Evolutionary conservation across 2,329 filamentous ascomycete species (phyloP), one percentile per base, ranked within the genome.

Genomic region (Phyllosticta paracitricarpa): DNA sequence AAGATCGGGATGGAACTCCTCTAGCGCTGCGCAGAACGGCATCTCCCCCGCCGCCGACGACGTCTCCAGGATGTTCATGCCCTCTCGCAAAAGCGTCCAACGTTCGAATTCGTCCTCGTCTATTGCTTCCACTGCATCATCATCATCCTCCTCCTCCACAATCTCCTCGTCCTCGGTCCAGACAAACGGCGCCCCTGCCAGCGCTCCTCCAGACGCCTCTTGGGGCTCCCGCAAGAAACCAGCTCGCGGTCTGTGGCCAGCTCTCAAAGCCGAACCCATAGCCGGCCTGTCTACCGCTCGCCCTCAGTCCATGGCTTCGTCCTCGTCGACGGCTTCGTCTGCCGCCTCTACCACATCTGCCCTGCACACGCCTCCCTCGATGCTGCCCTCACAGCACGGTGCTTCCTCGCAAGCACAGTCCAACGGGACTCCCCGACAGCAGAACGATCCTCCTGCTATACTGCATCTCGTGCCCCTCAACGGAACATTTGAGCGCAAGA

Each of bases 401-500:
- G 76, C 81, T 59, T 87, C 89, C 63, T 80, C 84, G 28, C 78
- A 75, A 63, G 66, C 78, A 10, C 86, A 78, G 75, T 81, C 75
- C 63, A 88, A 88, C 78, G 84, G 84, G 58, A 73, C 75, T 62
- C 73, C 66, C 65, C 75, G 81, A 51, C 65, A 70, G 58, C 56
- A 58, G 19, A 73, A 79, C 35, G 84, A 87, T 61, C 83, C 84
- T 5, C 85, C 89, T 58, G 90, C 91, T 0, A 86, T 97, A 24
- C 82, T 97, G 52, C 91, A 91, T 64, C 83, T 99, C 4, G 78
- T 93, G 5, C 95, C 94, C 0, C 85, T 97, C 69, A 99, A 99
- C 71, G 90, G 91, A 62, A 97, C 93, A 1, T 99, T 99, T 72
- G 94, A 97, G 74, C 87, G 91, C 69, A 99, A 99, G 77, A 94